A percentile compares a stretch with the other conserved stretches of the same genome.
These are phyloP conservation scores for Meyerozyma athensensis DNA, from an alignment of 1,139 yeast genomes.

Conservation along the genomic window DNA sequence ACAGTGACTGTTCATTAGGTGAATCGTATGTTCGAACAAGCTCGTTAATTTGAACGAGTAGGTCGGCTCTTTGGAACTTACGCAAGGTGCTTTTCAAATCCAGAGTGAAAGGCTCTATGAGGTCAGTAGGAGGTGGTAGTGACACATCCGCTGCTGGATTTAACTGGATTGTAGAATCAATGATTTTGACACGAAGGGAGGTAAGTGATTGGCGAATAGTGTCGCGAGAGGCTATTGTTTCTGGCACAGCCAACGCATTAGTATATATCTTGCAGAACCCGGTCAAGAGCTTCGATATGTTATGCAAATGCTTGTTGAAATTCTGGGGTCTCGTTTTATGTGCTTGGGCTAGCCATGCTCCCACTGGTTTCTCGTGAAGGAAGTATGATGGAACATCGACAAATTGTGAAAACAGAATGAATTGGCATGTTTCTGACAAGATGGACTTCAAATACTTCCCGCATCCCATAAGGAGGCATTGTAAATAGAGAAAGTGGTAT, in stretches of 20 bases:
- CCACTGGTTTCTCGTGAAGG: background rate
- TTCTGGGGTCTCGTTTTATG: background rate
- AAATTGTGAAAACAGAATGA: background rate
- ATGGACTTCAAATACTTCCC: background rate
- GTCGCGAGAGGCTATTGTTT: too few species aligned
- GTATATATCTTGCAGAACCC: background rate
- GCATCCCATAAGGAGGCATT: background rate
- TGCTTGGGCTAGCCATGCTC: background rate
- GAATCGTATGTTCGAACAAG: too few species aligned
- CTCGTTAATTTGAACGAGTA: too few species aligned
- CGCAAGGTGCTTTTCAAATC: too few species aligned
- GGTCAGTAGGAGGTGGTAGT: too few species aligned
- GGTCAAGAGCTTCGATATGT: background rate
- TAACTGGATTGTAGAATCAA: too few species aligned
- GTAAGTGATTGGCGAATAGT: background rate
- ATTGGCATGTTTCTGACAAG: background rate
- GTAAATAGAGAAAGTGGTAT: conserved; percentile 1
- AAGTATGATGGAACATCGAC: background rate
- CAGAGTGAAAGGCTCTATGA: too few species aligned
- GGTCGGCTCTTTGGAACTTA: too few species aligned
- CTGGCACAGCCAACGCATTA: background rate
- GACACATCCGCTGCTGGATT: too few species aligned
- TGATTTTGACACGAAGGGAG: background rate
- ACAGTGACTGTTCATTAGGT: too few species aligned
- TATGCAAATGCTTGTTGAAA: background rate